Conservation (phyloP, 2,329 filamentous ascomycete genomes). For the Botrytis hyacinthi region DNA sequence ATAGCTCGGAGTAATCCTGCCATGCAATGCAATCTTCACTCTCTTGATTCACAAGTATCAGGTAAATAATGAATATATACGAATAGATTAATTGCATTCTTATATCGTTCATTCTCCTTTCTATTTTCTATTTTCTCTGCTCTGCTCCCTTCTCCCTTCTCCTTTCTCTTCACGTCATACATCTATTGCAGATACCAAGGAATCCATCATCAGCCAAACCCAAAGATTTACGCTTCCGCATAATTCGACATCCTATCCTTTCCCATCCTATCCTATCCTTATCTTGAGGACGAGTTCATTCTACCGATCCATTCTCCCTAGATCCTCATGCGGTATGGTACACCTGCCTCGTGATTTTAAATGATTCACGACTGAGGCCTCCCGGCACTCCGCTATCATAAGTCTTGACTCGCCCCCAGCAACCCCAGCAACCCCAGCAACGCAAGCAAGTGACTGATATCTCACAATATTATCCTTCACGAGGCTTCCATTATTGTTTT, state of each 20-base stretch:
- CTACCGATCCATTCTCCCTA: background rate
- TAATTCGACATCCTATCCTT: background rate
- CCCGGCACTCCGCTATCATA: background rate
- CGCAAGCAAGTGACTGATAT: slow-evolving; percentile 18
- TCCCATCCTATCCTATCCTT: background rate
- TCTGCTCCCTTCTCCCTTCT: background rate
- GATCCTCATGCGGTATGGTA: background rate
- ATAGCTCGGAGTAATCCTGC: background rate
- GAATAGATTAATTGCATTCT: background rate
- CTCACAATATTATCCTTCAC: slow-evolving; percentile 14
- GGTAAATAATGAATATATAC: background rate
- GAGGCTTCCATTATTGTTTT: background rate
- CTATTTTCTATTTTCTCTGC: background rate
- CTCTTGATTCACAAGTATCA: background rate
- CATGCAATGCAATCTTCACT: background rate
- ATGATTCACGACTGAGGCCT: slow-evolving; percentile 1
- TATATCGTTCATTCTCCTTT: background rate
- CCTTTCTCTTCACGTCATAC: background rate
- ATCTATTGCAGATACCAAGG: background rate
- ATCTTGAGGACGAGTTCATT: background rate
- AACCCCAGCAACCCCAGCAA: background rate
- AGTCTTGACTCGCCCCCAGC: slow-evolving; percentile 12
- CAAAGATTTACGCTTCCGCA: background rate
- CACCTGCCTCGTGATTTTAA: slow-evolving; percentile 1
- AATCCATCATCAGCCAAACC: background rate